Base-by-base conservation (phyloP, 495 filamentous ascomycete genomes). In the Polyplosphaeria fusca region DNA sequence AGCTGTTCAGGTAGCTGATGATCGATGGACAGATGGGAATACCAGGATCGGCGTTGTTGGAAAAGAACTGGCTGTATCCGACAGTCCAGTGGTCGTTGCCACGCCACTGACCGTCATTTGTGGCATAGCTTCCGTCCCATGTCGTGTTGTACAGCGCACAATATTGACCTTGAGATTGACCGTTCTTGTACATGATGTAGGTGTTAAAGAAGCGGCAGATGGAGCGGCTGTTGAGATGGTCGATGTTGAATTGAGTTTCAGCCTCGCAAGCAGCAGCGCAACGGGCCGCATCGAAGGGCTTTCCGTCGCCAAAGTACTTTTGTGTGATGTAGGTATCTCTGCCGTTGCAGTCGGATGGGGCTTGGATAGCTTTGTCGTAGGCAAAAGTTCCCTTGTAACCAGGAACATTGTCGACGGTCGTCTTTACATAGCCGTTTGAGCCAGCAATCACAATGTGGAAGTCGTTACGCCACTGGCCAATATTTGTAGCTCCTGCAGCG, bases 391-490 rank as follows among this genome's bases (percentile, higher is more conserved):
- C 7, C 30, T 35, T 35, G 30, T 35, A 35, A n/a, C n/a, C 30
- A 9, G 30, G 30, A n/a, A 7, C 7, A 9, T 35, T 35, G 30
- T 7, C n/a, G 30, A 35, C 7, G 30, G 30, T n/a, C 30, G 7
- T n/a, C 9, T 35, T 35, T 7, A 35, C n/a, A 32, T 51, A 51
- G 28, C 54, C 54, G 38, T 58, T 58, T 3, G 20, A 4, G 11
- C 56, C 58, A 18, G 58, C 27, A 19, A 61, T 61, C 5, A 61
- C 51, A 3, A 61, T 44, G 19, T 55, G 50, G 52, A 61, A 61
- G 42, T 61, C 24, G 25, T 37, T 30, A 3, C 58, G 40, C 50
- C 52, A 61, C 20, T 61, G 58, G 1, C 58, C 58, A n/a, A 12
- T 25, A 18, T 61, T 55, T 14, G 11, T 32, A 19, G 51, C 51